Conservation (phyloP, 805 yeast species). For the Candida caryicola region DNA sequence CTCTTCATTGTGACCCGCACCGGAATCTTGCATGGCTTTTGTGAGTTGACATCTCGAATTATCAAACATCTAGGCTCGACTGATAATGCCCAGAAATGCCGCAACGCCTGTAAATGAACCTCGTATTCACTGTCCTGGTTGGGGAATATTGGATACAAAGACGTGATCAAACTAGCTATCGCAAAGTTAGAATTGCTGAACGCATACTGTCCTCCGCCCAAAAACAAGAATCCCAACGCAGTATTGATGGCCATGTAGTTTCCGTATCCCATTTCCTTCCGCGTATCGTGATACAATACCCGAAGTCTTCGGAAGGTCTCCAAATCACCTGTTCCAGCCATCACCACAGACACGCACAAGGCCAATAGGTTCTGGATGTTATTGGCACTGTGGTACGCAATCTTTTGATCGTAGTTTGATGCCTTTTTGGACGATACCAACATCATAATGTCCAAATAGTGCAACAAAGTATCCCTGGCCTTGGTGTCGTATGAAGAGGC, state of each 20-base stretch:
- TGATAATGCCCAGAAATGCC: slow-evolving; percentile 89
- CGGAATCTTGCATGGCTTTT: slow-evolving; percentile 49
- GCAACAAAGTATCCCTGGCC: slow-evolving; percentile 56
- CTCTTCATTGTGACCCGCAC: slow-evolving; percentile 38
- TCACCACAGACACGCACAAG: slow-evolving; percentile 64
- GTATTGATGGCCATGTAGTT: slow-evolving; percentile 73
- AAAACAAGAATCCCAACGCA: slow-evolving; percentile 81
- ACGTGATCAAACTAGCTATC: slow-evolving; percentile 64
- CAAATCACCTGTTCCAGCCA: slow-evolving; percentile 92
- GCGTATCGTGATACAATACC: slow-evolving; percentile 59
- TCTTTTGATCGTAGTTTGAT: slow-evolving; percentile 52
- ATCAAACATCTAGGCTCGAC: slow-evolving; percentile 80
- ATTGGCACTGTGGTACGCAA: slow-evolving; percentile 53
- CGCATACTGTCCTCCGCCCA: slow-evolving; percentile 92
- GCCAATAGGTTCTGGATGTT: slow-evolving; percentile 58
- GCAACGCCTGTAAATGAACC: slow-evolving; percentile 75
- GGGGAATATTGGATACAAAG: slow-evolving; percentile 77
- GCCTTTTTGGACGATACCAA: slow-evolving; percentile 41
- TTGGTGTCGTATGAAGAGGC: slow-evolving; percentile 63
- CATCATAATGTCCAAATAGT: slow-evolving; percentile 53
- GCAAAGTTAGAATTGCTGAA: slow-evolving; percentile 62
- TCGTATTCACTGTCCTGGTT: slow-evolving; percentile 41
- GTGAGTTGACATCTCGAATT: slow-evolving; percentile 64
- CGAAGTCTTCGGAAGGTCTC: slow-evolving; percentile 72
- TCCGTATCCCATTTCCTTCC: slow-evolving; percentile 53